These are phyloP conservation scores for Colletotrichum kahawae DNA, from an alignment of 2,329 filamentous ascomycete species.

Conservation along the genomic window DNA sequence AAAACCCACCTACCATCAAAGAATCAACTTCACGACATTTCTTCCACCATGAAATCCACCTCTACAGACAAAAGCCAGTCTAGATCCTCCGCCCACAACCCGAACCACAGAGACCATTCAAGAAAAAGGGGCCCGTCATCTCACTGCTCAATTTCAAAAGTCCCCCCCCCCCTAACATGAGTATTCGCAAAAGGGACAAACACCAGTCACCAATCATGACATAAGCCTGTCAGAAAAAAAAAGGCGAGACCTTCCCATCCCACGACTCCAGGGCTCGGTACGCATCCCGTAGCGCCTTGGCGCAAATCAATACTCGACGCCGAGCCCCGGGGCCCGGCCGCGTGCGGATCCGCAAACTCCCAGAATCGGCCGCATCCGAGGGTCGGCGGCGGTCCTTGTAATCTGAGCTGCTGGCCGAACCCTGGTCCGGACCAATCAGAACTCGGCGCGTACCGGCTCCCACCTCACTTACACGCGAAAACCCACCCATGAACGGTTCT, in stretches of 20 bases:
- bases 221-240: neutral
- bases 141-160: neutral
- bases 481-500: neutral
- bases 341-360: neutral
- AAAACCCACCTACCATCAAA: no score
- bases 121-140: neutral
- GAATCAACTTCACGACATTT: no score
- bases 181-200: neutral
- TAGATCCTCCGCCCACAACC: neutral
- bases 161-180: neutral
- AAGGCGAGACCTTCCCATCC: neutral
- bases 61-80: no score
- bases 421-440: neutral
- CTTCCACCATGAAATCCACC: no score
- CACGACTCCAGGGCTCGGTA: neutral
- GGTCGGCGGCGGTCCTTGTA: neutral
- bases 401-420: neutral
- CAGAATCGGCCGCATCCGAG: neutral
- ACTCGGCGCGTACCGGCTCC: neutral
- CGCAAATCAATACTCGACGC: neutral
- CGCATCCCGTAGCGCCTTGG: neutral
- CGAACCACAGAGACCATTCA: fast-evolving
- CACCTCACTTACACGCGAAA: neutral
- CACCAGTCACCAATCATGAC: neutral
- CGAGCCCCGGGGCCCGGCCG: neutral